Base-by-base conservation (phyloP, 2,329 filamentous ascomycete genomes). In the Alternaria sp. region DNA sequence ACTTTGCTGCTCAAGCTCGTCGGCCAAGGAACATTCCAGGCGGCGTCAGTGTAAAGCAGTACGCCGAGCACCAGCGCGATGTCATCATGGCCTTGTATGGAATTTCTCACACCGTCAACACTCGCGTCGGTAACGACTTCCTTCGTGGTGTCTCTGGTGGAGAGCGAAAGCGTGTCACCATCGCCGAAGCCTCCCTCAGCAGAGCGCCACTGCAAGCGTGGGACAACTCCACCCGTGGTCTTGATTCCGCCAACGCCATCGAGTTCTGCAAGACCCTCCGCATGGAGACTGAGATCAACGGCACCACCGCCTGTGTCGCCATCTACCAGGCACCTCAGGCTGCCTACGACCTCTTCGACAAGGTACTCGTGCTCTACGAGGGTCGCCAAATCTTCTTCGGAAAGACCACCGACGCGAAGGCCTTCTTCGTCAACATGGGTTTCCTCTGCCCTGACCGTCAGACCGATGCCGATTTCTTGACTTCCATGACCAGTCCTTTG, bases 91-190 rank as follows among this genome's bases (percentile, higher is more conserved):
- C 90, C 70, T 88, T 91, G 80, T 92, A 91, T 66, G 91, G 91
- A 66, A 91, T 93, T 68, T 86, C 86, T 13, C 91, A 93, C 80
- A 93, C 90, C 1, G 77, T 89, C 74, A 89, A 93, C 81, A 93
- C 90, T 4, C 84, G 86, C 15, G 90, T 93, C 21, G 91, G 91
- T 52, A 92, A 93, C 79, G 90, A 93, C 78, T 93, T 88, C 74
- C 83, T 93, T 28, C 89, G 91, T 61, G 91, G 91, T 78, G 90
- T 93, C 10, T 90, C 88, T 26, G 91, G 91, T 74, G 91, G 91
- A 74, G 90, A 93, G 83, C 85, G 89, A 76, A 94, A 96, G 81
- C 89, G 93, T 76, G 92, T 96, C 6, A 91, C 89, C 47, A 93
- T 96, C 65, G 91, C 91, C 1, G 92, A 96, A 79, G 92, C 92